Conservation (phyloP, 331 rosid species). For the Pyrus hybrid region DNA sequence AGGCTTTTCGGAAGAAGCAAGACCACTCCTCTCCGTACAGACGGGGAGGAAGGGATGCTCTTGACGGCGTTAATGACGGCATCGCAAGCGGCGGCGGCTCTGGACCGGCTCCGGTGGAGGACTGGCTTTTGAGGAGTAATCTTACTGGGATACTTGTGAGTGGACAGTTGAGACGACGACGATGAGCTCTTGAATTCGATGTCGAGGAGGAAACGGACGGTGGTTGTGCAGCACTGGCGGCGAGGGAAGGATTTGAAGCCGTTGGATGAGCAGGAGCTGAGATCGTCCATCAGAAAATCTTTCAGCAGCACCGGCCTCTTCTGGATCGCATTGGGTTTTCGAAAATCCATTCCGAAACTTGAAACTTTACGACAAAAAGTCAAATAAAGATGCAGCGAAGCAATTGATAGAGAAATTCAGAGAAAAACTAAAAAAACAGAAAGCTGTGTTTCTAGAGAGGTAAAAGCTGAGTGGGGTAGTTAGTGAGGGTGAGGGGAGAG, state of each 20-base stretch:
- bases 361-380: neutral
- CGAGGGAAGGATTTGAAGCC: conserved; percentile 81
- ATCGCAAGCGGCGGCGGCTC: conserved; percentile 36
- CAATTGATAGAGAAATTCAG: neutral
- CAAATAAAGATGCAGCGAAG: neutral
- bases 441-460: neutral
- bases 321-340: neutral
- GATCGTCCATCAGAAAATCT: conserved; percentile 65
- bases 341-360: neutral
- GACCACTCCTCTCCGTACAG: neutral
- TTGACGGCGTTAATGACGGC: conserved; percentile 49
- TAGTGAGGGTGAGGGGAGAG: neutral
- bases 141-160: neutral
- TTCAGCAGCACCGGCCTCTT: conserved; percentile 40
- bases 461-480: neutral
- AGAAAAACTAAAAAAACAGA: neutral
- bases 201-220: conserved; percentile 40
- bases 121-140: neutral
- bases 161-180: neutral
- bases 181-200: conserved; percentile 31
- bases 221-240: conserved; percentile 56
- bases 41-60: conserved; percentile 20
- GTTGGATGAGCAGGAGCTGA: conserved; percentile 73
- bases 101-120: conserved; percentile 10
- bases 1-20: conserved; percentile 33